phyloP scores from a whole-genome alignment of 129 eudicot genomes.

The Glebionis coronaria region DNA sequence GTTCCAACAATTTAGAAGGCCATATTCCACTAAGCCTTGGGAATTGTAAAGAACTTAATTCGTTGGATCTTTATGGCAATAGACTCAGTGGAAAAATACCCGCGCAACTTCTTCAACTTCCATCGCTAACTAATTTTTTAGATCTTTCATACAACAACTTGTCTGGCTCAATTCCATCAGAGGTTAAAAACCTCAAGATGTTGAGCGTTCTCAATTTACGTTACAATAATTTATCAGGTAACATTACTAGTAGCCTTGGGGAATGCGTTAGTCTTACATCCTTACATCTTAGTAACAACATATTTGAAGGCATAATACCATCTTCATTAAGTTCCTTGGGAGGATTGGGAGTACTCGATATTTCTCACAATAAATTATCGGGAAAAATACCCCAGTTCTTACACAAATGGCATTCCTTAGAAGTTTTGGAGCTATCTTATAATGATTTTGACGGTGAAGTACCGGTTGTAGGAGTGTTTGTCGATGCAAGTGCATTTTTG shows the following conservation, averaged over 20 bases:
- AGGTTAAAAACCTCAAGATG: too few species aligned
- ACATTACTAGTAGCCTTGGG: conserved; percentile 5
- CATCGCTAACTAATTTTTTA: too few species aligned
- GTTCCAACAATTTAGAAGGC: too few species aligned
- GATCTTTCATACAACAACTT: too few species aligned
- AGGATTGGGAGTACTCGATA: not conserved
- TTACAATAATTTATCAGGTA: too few species aligned
- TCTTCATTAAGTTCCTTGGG: not conserved
- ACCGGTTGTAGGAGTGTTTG: conserved; percentile 26
- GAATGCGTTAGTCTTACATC: conserved; percentile 21
- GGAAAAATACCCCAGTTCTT: conserved; percentile 26
- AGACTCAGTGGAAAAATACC: too few species aligned
- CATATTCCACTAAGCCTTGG: too few species aligned
- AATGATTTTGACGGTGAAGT: conserved; percentile 26
- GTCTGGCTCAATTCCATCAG: too few species aligned
- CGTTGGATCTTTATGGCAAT: too few species aligned
- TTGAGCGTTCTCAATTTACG: too few species aligned
- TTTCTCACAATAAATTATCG: conserved; percentile 19
- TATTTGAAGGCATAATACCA: not conserved
- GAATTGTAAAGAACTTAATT: too few species aligned
- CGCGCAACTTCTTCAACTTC: too few species aligned
- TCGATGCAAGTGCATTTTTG: conserved; percentile 18
- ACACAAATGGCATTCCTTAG: not conserved
- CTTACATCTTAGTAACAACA: conserved; percentile 16
- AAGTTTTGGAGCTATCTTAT: conserved; percentile 14